A percentile compares a stretch with the other conserved stretches of the same genome.
Conservation (phyloP, 768 basidiomycete genomes). For the Russula emetica region DNA sequence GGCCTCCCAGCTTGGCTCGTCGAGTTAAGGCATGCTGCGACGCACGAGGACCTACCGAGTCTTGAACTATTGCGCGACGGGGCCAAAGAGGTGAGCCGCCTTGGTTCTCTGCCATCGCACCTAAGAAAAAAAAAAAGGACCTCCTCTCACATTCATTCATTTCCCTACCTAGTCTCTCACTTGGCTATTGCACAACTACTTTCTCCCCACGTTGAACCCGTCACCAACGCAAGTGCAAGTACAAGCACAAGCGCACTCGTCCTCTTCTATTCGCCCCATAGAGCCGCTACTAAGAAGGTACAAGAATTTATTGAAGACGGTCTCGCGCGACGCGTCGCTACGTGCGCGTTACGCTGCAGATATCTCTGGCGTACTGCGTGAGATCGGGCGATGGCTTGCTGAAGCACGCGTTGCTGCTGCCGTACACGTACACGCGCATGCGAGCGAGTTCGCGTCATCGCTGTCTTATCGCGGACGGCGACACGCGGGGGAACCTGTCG, state of each 20-base stretch:
- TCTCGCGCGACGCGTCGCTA: slow-evolving; percentile 62
- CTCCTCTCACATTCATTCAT: background rate
- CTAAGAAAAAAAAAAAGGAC: no score
- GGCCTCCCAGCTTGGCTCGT: slow-evolving; percentile 87
- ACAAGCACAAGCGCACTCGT: slow-evolving; percentile 9
- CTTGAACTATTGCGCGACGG: slow-evolving; percentile 75
- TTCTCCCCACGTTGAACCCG: slow-evolving; percentile 66
- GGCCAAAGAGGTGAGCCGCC: slow-evolving; percentile 55
- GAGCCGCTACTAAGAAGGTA: slow-evolving; percentile 68
- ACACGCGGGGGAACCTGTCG: background rate
- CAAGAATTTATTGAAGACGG: slow-evolving; percentile 60
- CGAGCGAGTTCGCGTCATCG: slow-evolving; percentile 45
- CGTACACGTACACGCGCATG: slow-evolving; percentile 40
- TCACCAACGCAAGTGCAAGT: slow-evolving; percentile 31
- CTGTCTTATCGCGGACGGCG: slow-evolving; percentile 26
- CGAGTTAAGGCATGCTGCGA: slow-evolving; percentile 89
- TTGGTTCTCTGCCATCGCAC: background rate
- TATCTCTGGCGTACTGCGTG: slow-evolving; percentile 48
- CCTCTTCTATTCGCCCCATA: slow-evolving; percentile 50
- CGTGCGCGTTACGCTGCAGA: slow-evolving; percentile 47
- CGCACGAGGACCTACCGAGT: slow-evolving; percentile 91
- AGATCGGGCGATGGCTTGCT: slow-evolving; percentile 73
- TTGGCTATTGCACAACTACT: slow-evolving; percentile 85
- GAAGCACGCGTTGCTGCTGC: slow-evolving; percentile 56
- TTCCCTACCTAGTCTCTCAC: slow-evolving; percentile 54